Percentiles rank a stretch among this genome's conserved stretches.
Evolutionary conservation across 176 grass and related monocot genomes (phyloP).

Genomic region (Canna indica): DNA sequence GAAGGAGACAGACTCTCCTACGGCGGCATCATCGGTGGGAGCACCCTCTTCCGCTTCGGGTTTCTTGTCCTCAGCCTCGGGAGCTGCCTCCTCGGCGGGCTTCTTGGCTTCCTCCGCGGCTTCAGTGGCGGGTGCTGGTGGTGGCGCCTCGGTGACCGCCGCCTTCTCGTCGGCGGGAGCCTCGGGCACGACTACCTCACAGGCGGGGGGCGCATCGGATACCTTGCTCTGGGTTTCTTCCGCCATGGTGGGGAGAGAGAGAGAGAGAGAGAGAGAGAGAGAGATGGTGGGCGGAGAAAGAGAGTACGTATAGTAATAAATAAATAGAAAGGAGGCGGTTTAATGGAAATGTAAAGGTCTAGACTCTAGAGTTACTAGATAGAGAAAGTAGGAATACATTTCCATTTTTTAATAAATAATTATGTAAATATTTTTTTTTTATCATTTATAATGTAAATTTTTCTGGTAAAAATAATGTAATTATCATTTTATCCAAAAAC

Average conservation of each 20-base stretch:
- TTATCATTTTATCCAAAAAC: too few relatives aligned
- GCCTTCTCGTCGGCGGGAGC: constrained; percentile 31
- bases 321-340: background rate
- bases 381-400: too few relatives aligned
- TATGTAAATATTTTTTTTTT: too few relatives aligned
- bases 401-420: too few relatives aligned
- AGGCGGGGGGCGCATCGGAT: background rate
- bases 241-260: background rate
- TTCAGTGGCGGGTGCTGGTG: background rate
- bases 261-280: constrained; percentile 2
- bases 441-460: too few relatives aligned
- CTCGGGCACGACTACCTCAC: background rate
- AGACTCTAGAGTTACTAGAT: too few relatives aligned
- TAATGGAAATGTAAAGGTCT: background rate
- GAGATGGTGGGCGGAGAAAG: background rate
- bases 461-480: too few relatives aligned
- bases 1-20: constrained; percentile 21
- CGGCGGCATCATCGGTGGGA: background rate
- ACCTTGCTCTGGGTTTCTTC: constrained; percentile 8
- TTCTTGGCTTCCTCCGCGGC: background rate
- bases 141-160: constrained; percentile 21
- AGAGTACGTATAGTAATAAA: background rate
- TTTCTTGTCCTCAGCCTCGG: constrained; percentile 78
- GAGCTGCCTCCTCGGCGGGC: background rate
- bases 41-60: background rate